Conservation (phyloP, 1,139 yeast species). For the Yamadazyma siamensis region DNA sequence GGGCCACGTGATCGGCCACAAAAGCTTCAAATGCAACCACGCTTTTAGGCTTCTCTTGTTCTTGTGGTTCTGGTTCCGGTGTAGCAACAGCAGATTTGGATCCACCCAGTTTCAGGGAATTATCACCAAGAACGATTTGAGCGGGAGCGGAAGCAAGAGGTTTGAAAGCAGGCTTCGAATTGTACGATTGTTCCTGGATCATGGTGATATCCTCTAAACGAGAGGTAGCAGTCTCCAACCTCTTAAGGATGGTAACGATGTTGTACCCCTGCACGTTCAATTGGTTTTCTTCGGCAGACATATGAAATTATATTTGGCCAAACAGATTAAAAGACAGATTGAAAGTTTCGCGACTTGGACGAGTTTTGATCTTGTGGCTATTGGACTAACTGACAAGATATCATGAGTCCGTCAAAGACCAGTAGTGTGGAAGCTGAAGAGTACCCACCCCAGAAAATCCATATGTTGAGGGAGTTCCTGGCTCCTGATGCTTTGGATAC, state of each 20-base stretch:
- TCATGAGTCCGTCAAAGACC: constrained; percentile 19
- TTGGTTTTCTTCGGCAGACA: constrained; percentile 49
- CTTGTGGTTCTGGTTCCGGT: constrained; percentile 13
- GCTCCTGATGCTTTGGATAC: constrained; percentile 46
- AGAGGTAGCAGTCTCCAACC: constrained; percentile 91
- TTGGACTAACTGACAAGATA: not conserved
- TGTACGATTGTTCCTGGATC: constrained; percentile 57
- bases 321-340: not conserved
- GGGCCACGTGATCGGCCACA: constrained; percentile 50
- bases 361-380: not conserved
- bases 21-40: constrained; percentile 54
- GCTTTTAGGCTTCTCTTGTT: constrained; percentile 35
- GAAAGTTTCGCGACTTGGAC: not conserved
- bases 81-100: constrained; percentile 11
- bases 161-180: not conserved
- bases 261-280: constrained; percentile 76
- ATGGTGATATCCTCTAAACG: constrained; percentile 86
- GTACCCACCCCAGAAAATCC: constrained; percentile 48
- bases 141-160: constrained; percentile 14
- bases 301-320: constrained; percentile 8
- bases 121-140: not conserved
- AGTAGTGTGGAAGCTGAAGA: constrained; percentile 22
- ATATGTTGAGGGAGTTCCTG: constrained; percentile 47
- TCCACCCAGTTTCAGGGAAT: constrained; percentile 8
- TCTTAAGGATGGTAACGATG: constrained; percentile 73